phyloP scores from a whole-genome alignment of 2,329 filamentous ascomycete genomes.

The Pseudogymnoascus sp. region DNA sequence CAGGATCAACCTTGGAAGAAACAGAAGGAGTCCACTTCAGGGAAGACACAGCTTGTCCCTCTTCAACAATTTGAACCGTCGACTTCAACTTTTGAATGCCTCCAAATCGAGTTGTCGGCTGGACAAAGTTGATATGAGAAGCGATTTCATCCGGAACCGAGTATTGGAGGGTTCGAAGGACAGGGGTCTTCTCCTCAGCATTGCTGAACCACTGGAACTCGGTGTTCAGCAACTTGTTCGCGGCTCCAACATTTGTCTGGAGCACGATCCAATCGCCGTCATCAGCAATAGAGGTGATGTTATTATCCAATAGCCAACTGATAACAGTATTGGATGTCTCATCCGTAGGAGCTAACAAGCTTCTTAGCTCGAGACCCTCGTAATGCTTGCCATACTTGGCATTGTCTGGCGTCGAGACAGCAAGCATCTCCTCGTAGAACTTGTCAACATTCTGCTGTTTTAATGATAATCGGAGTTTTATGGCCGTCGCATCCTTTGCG shows the following conservation, averaged over 20 bases:
- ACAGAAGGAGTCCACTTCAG: conserved; percentile 14
- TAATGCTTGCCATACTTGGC: conserved; percentile 45
- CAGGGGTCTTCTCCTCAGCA: conserved; percentile 24
- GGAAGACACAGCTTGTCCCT: conserved; percentile 10
- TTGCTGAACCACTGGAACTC: conserved; percentile 36
- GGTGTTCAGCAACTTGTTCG: conserved; percentile 34
- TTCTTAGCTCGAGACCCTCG: conserved; percentile 38
- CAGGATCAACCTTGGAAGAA: conserved; percentile 15
- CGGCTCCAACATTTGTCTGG: conserved; percentile 28
- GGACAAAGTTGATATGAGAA: conserved; percentile 35
- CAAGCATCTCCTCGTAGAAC: conserved; percentile 22
- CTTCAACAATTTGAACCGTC: conserved; percentile 16
- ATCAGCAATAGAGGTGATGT: conserved; percentile 31
- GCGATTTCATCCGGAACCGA: conserved; percentile 33
- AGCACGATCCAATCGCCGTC: conserved; percentile 31
- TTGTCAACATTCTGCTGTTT: conserved; percentile 22
- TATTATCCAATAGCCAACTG: conserved; percentile 38
- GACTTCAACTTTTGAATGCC: conserved; percentile 16
- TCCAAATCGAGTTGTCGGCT: conserved; percentile 37
- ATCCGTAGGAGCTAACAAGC: conserved; percentile 36
- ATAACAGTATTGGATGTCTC: conserved; percentile 34
- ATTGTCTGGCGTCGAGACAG: conserved; percentile 41
- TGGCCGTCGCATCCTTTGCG: conserved; percentile 16
- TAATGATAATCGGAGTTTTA: conserved; percentile 20
- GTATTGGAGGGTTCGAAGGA: conserved; percentile 36